Evolutionary conservation across 2,329 filamentous ascomycete species (phyloP), one percentile per base, ranked within the genome.

Genomic region (Fusarium sp.): DNA sequence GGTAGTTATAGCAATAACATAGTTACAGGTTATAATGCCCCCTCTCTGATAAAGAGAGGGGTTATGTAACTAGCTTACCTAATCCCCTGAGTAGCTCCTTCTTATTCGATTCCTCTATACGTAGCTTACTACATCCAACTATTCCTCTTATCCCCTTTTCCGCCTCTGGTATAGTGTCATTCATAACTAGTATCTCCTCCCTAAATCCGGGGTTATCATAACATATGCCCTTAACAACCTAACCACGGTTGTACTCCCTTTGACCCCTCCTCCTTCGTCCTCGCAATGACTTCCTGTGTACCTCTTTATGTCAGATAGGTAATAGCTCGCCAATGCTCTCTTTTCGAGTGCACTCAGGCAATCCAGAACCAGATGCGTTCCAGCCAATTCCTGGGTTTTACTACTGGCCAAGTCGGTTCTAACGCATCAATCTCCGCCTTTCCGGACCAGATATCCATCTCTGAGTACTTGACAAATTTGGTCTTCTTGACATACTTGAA

Each of bases 341-440:
- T 22, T 22, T 22, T 22, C 2, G 22, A 1, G 17, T 52, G 10
- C 6, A 2, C 15, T 61, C 79, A 89, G 7, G 87, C 87, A 69
- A 89, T 67, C 88, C 89, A 90, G 79, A 84, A 90, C 89, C 89
- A 90, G 1, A 83, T 74, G 78, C 82, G 87, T 76, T 90, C 81
- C 14, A 86, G 8, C 81, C 81, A 84, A 70, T 90, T 91, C 77
- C 84, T 86, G 11, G 89, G 81, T n/a, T 87, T 80, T 0, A 85
- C 85, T 22, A 82, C 80, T 50, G 80, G 81, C 40, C 90, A 88
- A 72, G 84, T 81, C 4, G 84, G 85, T 45, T 85, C 87, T 67
- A 90, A 78, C 65, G 88, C 88, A 67, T 91, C 89, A 37, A 71
- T 71, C 33, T 71, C 69, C 2, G 69, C 69, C 27, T 71, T 71